These are phyloP conservation scores for Patellifolia procumbens DNA, from an alignment of 179 eudicot genomes.

Conservation along the genomic window DNA sequence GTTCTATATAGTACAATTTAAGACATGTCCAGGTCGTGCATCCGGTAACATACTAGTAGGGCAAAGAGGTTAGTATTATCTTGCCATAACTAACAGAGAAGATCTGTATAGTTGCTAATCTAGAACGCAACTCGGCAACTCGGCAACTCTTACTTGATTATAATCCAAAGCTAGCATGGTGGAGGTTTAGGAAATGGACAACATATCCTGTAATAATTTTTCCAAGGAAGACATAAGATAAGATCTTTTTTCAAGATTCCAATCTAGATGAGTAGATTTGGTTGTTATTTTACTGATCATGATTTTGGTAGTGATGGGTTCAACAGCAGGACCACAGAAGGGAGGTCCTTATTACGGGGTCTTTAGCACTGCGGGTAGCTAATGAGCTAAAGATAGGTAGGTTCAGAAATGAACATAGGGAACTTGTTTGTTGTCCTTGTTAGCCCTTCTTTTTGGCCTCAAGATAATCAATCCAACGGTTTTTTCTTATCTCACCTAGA, in stretches of 20 bases:
- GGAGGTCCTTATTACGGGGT: slow-evolving; percentile 10
- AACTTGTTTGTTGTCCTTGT: slow-evolving; percentile 17
- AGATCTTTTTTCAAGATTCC: slow-evolving; percentile 17
- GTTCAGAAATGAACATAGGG: slow-evolving; percentile 21
- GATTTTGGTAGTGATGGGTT: slow-evolving; percentile 6
- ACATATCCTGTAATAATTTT: not conserved
- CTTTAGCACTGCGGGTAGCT: slow-evolving; percentile 9
- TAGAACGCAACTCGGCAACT: too few relatives aligned
- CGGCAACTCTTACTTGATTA: not conserved
- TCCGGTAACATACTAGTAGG: not conserved
- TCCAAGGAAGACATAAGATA: not conserved
- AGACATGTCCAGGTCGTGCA: slow-evolving; percentile 1
- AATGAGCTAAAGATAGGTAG: not conserved
- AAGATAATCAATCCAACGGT: slow-evolving; percentile 13
- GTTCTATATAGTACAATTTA: slow-evolving; percentile 6
- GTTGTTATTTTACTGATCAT: slow-evolving; percentile 6
- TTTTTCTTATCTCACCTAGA: slow-evolving; percentile 17
- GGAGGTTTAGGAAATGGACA: not conserved
- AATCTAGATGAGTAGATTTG: slow-evolving; percentile 14
- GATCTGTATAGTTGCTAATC: not conserved
- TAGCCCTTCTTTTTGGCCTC: slow-evolving; percentile 8
- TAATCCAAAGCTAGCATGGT: not conserved
- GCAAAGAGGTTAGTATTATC: not conserved
- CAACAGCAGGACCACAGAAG: slow-evolving; percentile 28
- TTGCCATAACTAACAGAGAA: not conserved